phyloP scores from a whole-genome alignment of 306 rosid genomes.

The Spatholobus suberectus region DNA sequence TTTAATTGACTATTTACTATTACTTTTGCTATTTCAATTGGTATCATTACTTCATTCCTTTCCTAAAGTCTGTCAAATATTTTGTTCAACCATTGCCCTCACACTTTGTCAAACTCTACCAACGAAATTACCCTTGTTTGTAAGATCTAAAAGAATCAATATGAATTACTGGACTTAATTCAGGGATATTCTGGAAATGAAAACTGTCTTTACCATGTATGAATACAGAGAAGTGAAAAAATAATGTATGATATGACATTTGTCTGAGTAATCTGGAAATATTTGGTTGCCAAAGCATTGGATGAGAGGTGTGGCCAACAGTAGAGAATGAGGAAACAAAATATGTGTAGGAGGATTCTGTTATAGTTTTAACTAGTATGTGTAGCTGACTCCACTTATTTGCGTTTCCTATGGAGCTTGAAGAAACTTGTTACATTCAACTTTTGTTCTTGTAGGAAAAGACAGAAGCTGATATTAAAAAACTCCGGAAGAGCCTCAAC shows the following conservation, averaged over 20 bases:
- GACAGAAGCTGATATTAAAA: slow-evolving; percentile 68
- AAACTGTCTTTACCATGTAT: neutral
- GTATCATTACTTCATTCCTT: neutral
- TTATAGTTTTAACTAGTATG: neutral
- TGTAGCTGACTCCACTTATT: neutral
- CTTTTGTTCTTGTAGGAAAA: slow-evolving; percentile 56
- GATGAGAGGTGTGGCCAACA: neutral
- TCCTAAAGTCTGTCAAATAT: neutral
- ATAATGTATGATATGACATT: neutral
- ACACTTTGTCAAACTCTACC: neutral
- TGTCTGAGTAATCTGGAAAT: neutral
- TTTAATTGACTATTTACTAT: neutral
- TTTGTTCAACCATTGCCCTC: neutral
- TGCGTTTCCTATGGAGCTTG: neutral
- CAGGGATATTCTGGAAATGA: neutral
- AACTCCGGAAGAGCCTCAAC: slow-evolving; percentile 67
- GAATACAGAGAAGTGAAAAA: neutral
- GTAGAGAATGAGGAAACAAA: neutral
- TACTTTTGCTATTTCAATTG: neutral
- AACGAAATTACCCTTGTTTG: neutral
- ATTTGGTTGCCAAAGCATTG: neutral
- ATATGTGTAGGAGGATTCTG: neutral
- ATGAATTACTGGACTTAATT: neutral
- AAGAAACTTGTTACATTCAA: slow-evolving; percentile 35
- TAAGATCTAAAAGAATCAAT: neutral